Evolutionary conservation across 139 green algal species (phyloP), one percentile per base, ranked within the genome.

Genomic region (Chlamydomonas incerta): DNA sequence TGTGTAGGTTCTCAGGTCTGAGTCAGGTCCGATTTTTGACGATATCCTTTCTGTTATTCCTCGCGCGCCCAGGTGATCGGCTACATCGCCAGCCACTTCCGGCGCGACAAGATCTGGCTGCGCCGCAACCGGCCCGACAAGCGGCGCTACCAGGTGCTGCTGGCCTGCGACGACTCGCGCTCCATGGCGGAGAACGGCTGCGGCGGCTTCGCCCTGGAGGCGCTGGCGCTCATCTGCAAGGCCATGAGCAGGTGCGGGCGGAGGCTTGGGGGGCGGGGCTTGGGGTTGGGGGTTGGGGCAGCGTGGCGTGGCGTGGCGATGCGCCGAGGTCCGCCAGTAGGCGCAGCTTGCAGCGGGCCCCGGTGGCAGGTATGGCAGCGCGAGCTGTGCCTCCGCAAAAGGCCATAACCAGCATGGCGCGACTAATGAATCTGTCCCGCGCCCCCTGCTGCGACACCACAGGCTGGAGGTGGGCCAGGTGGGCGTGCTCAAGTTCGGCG

Each of bases 21-120:
- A n/a, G n/a, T n/a, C n/a, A n/a, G n/a, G n/a, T n/a, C n/a, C n/a
- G n/a, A n/a, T n/a, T n/a, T n/a, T n/a, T n/a, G n/a, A n/a, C n/a
- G n/a, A n/a, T n/a, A n/a, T n/a, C n/a, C n/a, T n/a, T n/a, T 50
- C 8, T 50, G 41, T 50, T 50, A 8, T 50, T 50, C 41, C n/a
- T 13, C 41, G 41, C 41, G 41, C 41, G 41, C 41, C 41, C 5
- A 50, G 41, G 94, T 99, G 34, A 99, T 99, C n/a, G 92, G 94
- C 33, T 99, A 99, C 94, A 98, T 99, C 72, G 98, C 98, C 21
- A 94, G 72, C 35, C 94, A 99, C 81, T 99, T 98, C 88, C 90
- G 96, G n/a, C 96, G 97, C 81, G 98, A 99, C 93, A 99, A 99
- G 93, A 99, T 99, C 89, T 99, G 98, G 98, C 92, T 99, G 91